Percentiles rank a stretch among this genome's conserved stretches.
Evolutionary conservation across 495 filamentous ascomycete genomes (phyloP).

Genomic region (Cercophora newfieldiana): DNA sequence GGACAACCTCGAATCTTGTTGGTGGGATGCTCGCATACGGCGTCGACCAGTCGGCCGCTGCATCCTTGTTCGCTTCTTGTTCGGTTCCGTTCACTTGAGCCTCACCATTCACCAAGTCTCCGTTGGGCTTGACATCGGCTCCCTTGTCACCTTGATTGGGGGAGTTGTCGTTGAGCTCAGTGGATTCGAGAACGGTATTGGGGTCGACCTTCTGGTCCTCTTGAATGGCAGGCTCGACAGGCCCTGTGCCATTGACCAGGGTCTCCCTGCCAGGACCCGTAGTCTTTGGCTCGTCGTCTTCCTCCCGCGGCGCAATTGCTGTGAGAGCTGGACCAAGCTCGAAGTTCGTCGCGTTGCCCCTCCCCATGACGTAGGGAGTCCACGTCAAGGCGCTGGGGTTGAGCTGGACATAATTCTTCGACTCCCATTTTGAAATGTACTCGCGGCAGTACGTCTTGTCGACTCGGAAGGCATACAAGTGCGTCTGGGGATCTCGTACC

Average conservation of each 20-base stretch:
- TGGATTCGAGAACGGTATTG: conserved; percentile 42
- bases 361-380: conserved; percentile 98
- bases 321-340: conserved; percentile 80
- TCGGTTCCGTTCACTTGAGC: conserved; percentile 36
- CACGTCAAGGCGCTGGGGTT: conserved; percentile 81
- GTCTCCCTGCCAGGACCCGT: conserved; percentile 30
- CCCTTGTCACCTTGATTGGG: conserved; percentile 8
- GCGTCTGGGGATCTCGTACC: conserved; percentile 85
- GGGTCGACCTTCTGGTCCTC: conserved; percentile 27
- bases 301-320: conserved; percentile 83
- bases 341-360: conserved; percentile 78
- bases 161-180: conserved; percentile 40
- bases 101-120: conserved; percentile 23
- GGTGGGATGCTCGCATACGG: conserved; percentile 64
- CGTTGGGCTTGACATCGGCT: conserved; percentile 23
- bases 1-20: conserved; percentile 81
- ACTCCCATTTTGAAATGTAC: conserved; percentile 83
- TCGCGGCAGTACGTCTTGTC: conserved; percentile 79
- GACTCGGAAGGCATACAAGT: conserved; percentile 82
- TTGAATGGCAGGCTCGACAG: conserved; percentile 24
- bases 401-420: conserved; percentile 80
- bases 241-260: conserved; percentile 37
- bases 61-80: conserved; percentile 21
- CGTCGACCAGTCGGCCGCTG: conserved; percentile 34
- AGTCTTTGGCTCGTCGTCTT: conserved; percentile 57